Conservation (phyloP, 208 protist species). For the Trypanosoma lewisi region DNA sequence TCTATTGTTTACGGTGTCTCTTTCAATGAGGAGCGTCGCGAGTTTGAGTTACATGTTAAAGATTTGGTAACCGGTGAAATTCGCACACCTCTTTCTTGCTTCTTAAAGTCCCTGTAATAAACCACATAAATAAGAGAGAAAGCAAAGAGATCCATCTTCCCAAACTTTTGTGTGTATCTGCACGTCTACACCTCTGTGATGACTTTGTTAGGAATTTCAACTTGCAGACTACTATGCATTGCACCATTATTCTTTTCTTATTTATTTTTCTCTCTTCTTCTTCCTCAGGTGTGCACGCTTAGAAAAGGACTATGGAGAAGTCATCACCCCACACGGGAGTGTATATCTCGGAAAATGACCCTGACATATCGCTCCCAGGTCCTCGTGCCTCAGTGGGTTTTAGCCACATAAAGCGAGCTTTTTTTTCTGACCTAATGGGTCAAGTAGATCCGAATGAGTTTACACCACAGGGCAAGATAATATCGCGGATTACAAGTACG, state of each 20-base stretch:
- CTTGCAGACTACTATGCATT: no score
- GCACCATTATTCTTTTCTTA: no score
- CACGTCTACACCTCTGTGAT: neutral
- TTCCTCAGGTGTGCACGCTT: no score
- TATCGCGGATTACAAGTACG: neutral
- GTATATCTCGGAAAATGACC: neutral
- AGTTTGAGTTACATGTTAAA: conserved; percentile 68
- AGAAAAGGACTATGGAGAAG: conserved; percentile 3
- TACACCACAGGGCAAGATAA: neutral
- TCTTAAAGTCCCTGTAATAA: neutral
- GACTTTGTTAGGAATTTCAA: no score
- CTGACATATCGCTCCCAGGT: neutral
- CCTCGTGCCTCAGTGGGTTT: neutral
- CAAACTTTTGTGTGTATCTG: neutral
- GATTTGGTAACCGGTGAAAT: conserved; percentile 33
- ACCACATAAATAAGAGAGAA: neutral
- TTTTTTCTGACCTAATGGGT: conserved; percentile 12
- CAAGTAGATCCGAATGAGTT: neutral
- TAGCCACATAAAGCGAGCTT: conserved; percentile 24
- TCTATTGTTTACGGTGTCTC: conserved; percentile 56
- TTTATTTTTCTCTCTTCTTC: neutral
- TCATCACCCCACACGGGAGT: neutral
- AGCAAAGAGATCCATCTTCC: neutral
- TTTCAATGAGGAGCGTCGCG: conserved; percentile 39
- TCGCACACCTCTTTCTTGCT: conserved; percentile 2